phyloP scores from a whole-genome alignment of 225 moss, liverwort and hornwort genomes.

The Bryum argenteum region DNA sequence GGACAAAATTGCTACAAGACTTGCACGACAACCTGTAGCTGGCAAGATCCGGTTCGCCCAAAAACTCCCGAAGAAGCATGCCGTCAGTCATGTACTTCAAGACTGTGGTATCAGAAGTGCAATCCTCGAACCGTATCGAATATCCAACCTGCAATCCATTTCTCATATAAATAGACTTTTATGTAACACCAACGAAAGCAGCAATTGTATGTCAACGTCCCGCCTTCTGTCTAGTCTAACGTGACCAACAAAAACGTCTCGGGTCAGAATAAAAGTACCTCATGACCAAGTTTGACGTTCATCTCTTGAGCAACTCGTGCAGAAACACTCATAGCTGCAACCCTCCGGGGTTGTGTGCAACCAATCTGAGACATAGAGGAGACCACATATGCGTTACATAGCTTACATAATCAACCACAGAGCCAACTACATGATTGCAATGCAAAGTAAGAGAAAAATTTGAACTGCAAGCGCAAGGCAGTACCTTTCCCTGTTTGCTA shows the following conservation, averaged over 20 bases:
- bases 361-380: slow-evolving; percentile 61
- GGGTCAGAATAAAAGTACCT: slow-evolving; percentile 44
- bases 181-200: slow-evolving; percentile 14
- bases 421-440: slow-evolving; percentile 20
- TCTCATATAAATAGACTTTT: slow-evolving; percentile 25
- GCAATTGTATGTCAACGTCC: slow-evolving; percentile 2
- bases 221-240: not conserved
- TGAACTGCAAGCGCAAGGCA: not conserved
- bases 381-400: slow-evolving; percentile 11
- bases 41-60: slow-evolving; percentile 95
- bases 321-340: slow-evolving; percentile 97
- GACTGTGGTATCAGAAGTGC: slow-evolving; percentile 87
- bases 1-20: not conserved
- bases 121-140: slow-evolving; percentile 97
- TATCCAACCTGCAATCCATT: slow-evolving; percentile 72
- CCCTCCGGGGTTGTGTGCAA: slow-evolving; percentile 96
- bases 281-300: slow-evolving; percentile 96
- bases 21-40: slow-evolving; percentile 63
- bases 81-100: slow-evolving; percentile 99
- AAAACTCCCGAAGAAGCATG: slow-evolving; percentile 93
- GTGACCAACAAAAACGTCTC: not conserved
- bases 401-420: slow-evolving; percentile 16
- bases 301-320: slow-evolving; percentile 98
- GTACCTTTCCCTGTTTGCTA: slow-evolving; percentile 80
- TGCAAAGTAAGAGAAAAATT: slow-evolving; percentile 14